These are phyloP conservation scores for Mimosa bimucronata DNA, from an alignment of 306 rosid species.

Conservation along the genomic window DNA sequence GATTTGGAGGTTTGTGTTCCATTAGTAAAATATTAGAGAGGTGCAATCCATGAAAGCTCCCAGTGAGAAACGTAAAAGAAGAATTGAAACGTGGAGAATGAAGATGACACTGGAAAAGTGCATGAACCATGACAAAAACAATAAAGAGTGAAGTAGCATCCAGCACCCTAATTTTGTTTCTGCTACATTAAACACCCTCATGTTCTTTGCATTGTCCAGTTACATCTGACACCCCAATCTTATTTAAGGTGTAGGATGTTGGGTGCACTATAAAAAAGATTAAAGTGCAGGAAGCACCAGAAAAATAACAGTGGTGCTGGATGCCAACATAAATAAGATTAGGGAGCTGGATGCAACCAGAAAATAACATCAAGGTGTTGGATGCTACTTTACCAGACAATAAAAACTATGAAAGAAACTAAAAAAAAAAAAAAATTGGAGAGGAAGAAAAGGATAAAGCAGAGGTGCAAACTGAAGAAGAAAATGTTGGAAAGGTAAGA, in stretches of 20 bases:
- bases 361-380: no score
- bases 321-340: no score
- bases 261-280: no score
- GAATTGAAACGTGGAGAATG: neutral
- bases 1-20: neutral
- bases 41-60: neutral
- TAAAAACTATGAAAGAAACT: neutral
- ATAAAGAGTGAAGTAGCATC: no score
- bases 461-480: neutral
- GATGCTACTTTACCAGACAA: neutral
- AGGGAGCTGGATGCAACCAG: no score
- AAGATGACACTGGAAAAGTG: neutral
- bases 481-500: neutral
- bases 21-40: neutral
- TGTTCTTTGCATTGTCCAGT: no score
- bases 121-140: neutral
- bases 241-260: no score
- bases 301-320: no score
- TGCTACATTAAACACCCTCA: no score
- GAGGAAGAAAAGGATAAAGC: neutral
- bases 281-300: no score
- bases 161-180: no score
- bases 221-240: no score
- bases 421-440: neutral
- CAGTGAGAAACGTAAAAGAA: neutral